These are phyloP conservation scores for Lippia alba DNA, from an alignment of 305 asterid species.

Conservation along the genomic window DNA sequence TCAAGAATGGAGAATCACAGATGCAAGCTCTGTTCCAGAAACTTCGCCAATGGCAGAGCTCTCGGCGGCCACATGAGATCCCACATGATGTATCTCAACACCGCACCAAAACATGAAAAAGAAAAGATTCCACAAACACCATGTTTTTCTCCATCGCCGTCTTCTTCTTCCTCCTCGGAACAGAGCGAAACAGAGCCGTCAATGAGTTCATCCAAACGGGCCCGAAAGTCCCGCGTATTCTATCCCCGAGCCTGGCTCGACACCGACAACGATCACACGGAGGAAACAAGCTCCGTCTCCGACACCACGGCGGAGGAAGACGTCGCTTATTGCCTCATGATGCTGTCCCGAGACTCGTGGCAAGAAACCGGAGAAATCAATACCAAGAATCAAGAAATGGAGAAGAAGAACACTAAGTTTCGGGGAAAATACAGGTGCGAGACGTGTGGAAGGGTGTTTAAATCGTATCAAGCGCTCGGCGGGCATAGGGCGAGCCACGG, in stretches of 20 bases:
- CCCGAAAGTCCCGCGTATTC: slow-evolving; percentile 39
- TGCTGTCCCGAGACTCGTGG: slow-evolving; percentile 85
- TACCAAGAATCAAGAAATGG: neutral
- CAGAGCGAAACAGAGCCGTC: slow-evolving; percentile 55
- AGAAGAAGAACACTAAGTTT: slow-evolving; percentile 27
- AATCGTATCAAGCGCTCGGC: slow-evolving; percentile 89
- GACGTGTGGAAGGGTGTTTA: slow-evolving; percentile 65
- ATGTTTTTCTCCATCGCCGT: slow-evolving; percentile 39
- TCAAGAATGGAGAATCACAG: slow-evolving; percentile 54
- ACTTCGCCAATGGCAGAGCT: slow-evolving; percentile 70
- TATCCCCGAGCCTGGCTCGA: neutral
- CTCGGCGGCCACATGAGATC: slow-evolving; percentile 87
- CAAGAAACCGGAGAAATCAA: slow-evolving; percentile 4
- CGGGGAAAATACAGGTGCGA: slow-evolving; percentile 73
- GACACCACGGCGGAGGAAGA: slow-evolving; percentile 63
- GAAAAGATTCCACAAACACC: slow-evolving; percentile 16
- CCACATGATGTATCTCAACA: slow-evolving; percentile 50
- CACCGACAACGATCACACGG: slow-evolving; percentile 1
- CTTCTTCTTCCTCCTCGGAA: slow-evolving; percentile 43
- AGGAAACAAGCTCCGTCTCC: slow-evolving; percentile 61
- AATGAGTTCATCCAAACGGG: slow-evolving; percentile 42
- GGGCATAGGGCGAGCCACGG: slow-evolving; percentile 91
- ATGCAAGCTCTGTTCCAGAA: slow-evolving; percentile 57
- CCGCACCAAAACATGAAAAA: neutral
- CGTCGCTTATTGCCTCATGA: slow-evolving; percentile 76